A percentile compares a stretch with the other conserved stretches of the same genome.
Conservation (phyloP, 306 rosid genomes). For the Lathyrus tuberosus region DNA sequence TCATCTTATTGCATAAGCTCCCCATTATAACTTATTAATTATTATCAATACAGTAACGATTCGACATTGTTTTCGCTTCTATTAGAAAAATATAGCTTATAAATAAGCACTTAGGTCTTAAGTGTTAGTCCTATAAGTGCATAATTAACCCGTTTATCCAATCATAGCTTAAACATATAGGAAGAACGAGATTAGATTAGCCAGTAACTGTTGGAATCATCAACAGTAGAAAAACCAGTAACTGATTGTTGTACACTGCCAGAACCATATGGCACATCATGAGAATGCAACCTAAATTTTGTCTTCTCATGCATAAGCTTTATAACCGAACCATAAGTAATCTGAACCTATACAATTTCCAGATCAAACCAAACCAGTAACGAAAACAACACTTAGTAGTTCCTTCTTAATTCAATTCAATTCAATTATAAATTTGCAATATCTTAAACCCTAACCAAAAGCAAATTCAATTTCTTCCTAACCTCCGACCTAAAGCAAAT, state of each 20-base stretch:
- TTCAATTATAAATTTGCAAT: not conserved
- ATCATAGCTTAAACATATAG: not conserved
- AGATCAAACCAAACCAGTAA: not conserved
- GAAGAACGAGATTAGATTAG: conserved; percentile 40
- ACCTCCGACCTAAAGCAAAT: too few relatives aligned
- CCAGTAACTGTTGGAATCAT: conserved; percentile 99
- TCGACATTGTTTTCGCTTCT: not conserved
- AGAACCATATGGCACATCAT: conserved; percentile 98
- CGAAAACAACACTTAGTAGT: not conserved
- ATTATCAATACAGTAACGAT: not conserved
- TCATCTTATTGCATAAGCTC: not conserved
- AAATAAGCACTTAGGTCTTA: not conserved
- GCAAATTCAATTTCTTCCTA: too few relatives aligned
- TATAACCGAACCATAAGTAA: conserved; percentile 82
- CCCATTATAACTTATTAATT: not conserved
- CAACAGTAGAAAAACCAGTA: conserved; percentile 84
- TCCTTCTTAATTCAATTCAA: too few relatives aligned
- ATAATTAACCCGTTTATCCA: not conserved
- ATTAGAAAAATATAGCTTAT: not conserved
- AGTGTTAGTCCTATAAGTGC: not conserved
- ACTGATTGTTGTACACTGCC: conserved; percentile 99
- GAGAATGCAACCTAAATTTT: conserved; percentile 90
- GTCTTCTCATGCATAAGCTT: conserved; percentile 96
- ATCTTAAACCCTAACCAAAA: conserved; percentile 31
- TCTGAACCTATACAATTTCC: conserved; percentile 45